Conservation (phyloP, 2,329 filamentous ascomycete genomes). For the Cryphonectria carpinicola region DNA sequence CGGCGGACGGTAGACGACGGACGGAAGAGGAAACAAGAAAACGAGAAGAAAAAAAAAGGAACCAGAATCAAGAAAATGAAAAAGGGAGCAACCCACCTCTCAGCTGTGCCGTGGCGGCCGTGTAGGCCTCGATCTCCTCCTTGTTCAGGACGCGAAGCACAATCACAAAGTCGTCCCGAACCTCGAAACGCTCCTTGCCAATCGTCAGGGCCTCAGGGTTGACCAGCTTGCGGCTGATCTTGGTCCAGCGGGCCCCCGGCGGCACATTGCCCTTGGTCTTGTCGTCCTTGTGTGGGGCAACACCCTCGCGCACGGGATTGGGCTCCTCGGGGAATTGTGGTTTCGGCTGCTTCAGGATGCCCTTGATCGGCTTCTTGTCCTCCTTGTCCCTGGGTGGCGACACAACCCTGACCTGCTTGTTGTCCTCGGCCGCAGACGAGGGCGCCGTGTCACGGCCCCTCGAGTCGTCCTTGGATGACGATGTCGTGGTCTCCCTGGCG, state of each 20-base stretch:
- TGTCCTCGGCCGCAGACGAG: constrained; percentile 38
- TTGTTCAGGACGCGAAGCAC: constrained; percentile 84
- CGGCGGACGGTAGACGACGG: constrained; percentile 4
- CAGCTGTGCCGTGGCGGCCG: constrained; percentile 78
- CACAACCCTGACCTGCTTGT: constrained; percentile 67
- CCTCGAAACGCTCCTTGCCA: constrained; percentile 89
- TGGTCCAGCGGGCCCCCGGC: constrained; percentile 85
- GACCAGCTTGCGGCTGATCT: constrained; percentile 85
- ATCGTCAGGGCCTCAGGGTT: constrained; percentile 85
- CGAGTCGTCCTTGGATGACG: constrained; percentile 37
- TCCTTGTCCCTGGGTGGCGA: constrained; percentile 68
- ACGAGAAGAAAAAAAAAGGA: neutral
- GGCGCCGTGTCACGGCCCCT: constrained; percentile 48
- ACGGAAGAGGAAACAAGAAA: constrained; percentile 23
- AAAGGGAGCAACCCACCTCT: constrained; percentile 62
- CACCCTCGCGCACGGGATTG: constrained; percentile 83
- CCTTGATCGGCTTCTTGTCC: constrained; percentile 73
- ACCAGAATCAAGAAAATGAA: constrained; percentile 24
- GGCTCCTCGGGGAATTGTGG: constrained; percentile 85
- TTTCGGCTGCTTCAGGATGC: constrained; percentile 84
- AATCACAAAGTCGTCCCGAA: constrained; percentile 91
- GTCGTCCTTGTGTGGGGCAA: constrained; percentile 90
- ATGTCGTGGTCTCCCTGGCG: constrained; percentile 1
- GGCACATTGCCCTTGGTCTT: constrained; percentile 75
- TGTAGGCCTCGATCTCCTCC: constrained; percentile 88